Evolutionary conservation across 305 asterid species (phyloP), one percentile per base, ranked within the genome.

Genomic region (Fraxinus greggii): DNA sequence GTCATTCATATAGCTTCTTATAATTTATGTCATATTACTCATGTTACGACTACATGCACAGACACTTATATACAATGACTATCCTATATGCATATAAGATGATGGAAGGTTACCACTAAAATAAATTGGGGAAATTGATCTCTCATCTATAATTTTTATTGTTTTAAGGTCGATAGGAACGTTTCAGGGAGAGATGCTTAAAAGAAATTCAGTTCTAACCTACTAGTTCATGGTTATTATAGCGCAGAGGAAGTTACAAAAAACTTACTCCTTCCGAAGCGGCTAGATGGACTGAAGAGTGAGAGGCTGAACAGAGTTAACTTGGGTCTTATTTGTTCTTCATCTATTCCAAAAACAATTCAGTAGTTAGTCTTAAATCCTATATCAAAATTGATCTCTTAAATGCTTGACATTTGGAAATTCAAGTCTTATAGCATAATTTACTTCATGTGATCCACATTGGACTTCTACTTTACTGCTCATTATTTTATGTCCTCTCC

Each of bases 241-340:
- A 70, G 81, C 35, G 28, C n/a, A 8, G 31, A 73, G 72, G 35
- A 81, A 80, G 51, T 54, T 85, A 31, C 72, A 54, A 28, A 32
- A 56, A 29, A 7, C 7, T 31, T 29, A 23, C 78, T 75, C 73
- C 72, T 42, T 82, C 13, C 12, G 69, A 76, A 75, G 80, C 79
- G 84, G 82, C 85, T 75, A 35, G 85, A 33, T 72, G 81, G 81
- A 29, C 72, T 38, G 48, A 79, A 65, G 51, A 33, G 78, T 79
- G 73, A 24, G 78, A 59, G 72, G 76, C 23, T 1, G 26, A 72
- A 72, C 24, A 32, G 45, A n/a, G 45, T 32, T 31, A 32, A 31
- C 76, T 31, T 72, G 32, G 45, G 76, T 17, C 42, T 29, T 32
- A 7, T 72, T 31, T 72, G 45, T 17, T 2, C 38, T n/a, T 72